Conservation (phyloP, 106 monocot species). For the Ottelia alismoides region DNA sequence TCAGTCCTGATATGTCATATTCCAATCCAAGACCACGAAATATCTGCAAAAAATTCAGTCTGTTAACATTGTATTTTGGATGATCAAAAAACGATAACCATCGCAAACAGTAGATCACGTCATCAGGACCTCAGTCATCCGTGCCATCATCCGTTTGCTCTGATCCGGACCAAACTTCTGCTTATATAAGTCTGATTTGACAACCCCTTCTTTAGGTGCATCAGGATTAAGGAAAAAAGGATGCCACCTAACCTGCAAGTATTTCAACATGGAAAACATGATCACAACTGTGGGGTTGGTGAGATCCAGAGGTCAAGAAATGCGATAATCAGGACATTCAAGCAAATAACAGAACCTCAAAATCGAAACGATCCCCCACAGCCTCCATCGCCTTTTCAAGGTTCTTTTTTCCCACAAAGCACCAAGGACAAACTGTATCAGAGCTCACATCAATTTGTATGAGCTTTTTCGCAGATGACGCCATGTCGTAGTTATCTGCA, state of each 20-base stretch:
- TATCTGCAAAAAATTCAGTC: slow-evolving; percentile 26
- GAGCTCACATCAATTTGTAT: slow-evolving; percentile 77
- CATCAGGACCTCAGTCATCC: slow-evolving; percentile 54
- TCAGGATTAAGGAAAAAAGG: slow-evolving; percentile 66
- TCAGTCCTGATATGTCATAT: slow-evolving; percentile 62
- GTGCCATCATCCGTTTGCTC: slow-evolving; percentile 28
- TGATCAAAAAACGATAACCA: neutral
- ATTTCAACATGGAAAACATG: neutral
- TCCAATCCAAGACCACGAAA: slow-evolving; percentile 61
- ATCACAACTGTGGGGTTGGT: too few relatives aligned
- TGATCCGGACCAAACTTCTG: slow-evolving; percentile 61
- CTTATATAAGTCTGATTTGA: slow-evolving; percentile 48
- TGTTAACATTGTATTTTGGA: neutral
- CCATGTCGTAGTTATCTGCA: too few relatives aligned
- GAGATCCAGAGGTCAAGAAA: too few relatives aligned
- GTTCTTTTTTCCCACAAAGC: slow-evolving; percentile 86
- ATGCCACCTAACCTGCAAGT: slow-evolving; percentile 69
- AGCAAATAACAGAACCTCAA: slow-evolving; percentile 40
- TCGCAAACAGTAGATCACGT: too few relatives aligned
- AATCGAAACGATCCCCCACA: slow-evolving; percentile 54
- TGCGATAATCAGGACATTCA: neutral
- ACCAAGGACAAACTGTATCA: slow-evolving; percentile 92
- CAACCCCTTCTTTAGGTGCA: slow-evolving; percentile 77
- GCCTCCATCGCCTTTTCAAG: slow-evolving; percentile 90
- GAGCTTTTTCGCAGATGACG: too few relatives aligned